These are phyloP conservation scores for Fusarium scirpi DNA, from an alignment of 2,329 filamentous ascomycete genomes.

Conservation along the genomic window DNA sequence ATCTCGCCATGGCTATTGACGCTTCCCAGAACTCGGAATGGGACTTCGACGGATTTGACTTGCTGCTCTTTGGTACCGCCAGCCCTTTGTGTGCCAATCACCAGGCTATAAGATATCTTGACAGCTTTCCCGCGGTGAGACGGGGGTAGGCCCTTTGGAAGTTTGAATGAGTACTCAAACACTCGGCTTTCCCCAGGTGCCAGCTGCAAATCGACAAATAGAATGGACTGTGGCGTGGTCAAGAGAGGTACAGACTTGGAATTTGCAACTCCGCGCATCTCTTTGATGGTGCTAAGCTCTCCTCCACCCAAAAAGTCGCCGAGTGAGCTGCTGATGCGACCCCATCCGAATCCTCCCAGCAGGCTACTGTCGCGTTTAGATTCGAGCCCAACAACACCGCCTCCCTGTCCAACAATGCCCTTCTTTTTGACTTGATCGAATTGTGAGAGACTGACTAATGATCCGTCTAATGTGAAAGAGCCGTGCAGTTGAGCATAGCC, in stretches of 20 bases:
- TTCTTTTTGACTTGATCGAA: constrained; percentile 98
- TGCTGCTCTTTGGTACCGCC: constrained; percentile 83
- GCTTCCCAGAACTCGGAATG: constrained; percentile 92
- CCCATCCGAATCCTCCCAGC: constrained; percentile 87
- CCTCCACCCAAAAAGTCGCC: constrained; percentile 87
- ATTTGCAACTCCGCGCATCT: constrained; percentile 90
- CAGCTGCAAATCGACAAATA: constrained; percentile 93
- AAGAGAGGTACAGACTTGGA: constrained; percentile 89
- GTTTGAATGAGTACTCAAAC: constrained; percentile 86
- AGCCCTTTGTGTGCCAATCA: constrained; percentile 90
- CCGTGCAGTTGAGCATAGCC: constrained; percentile 95
- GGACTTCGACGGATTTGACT: constrained; percentile 90
- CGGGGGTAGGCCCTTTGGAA: constrained; percentile 91
- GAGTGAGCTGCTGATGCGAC: constrained; percentile 86
- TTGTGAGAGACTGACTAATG: constrained; percentile 85
- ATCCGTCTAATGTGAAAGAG: constrained; percentile 91
- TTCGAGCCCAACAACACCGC: constrained; percentile 86
- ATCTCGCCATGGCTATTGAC: constrained; percentile 91
- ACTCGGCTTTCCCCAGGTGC: constrained; percentile 88
- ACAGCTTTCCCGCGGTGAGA: constrained; percentile 92
- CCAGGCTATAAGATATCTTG: constrained; percentile 90
- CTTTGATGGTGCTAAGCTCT: constrained; percentile 92
- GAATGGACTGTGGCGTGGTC: constrained; percentile 93
- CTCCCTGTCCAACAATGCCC: constrained; percentile 87
- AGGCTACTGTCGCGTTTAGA: constrained; percentile 82